A percentile compares a stretch with the other conserved stretches of the same genome.
phyloP scores from a whole-genome alignment of 495 filamentous ascomycete species.

The Podospora fimiseda region DNA sequence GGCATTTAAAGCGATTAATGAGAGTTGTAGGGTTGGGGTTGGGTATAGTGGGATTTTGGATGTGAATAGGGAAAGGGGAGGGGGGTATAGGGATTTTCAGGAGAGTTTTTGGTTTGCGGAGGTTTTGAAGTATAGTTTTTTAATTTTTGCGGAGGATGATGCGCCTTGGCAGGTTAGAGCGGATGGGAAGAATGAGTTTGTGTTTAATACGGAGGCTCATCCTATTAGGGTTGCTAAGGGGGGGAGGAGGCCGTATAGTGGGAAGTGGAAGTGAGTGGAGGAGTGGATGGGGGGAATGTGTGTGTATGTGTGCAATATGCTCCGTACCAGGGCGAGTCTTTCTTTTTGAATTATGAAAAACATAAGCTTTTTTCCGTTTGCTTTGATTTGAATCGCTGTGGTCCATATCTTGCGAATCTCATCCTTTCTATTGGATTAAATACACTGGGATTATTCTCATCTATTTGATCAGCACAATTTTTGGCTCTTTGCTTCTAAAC shows the following conservation, averaged over 20 bases:
- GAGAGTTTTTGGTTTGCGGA: constrained; percentile 92
- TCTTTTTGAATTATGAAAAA: background rate
- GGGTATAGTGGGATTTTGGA: constrained; percentile 62
- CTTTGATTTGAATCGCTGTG: too few relatives aligned
- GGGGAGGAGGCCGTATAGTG: constrained; percentile 3
- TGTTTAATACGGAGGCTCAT: constrained; percentile 84
- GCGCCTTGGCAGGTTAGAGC: constrained; percentile 59
- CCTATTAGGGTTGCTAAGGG: constrained; percentile 54
- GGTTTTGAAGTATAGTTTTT: constrained; percentile 77
- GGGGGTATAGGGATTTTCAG: constrained; percentile 59
- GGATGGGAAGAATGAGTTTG: constrained; percentile 55
- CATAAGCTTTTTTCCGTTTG: background rate
- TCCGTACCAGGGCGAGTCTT: too few relatives aligned
- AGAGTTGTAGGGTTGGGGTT: constrained; percentile 53
- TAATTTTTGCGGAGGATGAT: constrained; percentile 50
- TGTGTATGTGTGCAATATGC: background rate
- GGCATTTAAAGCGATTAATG: constrained; percentile 65
- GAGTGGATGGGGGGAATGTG: background rate
- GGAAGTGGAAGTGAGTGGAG: background rate
- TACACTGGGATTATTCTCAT: too few relatives aligned
- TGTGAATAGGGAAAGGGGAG: constrained; percentile 61
- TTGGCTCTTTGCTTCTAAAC: too few relatives aligned
- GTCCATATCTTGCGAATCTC: too few relatives aligned
- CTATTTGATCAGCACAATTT: too few relatives aligned
- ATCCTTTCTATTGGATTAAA: too few relatives aligned